Conservation (phyloP, 345 rosid genomes). For the Ceriops decandra region DNA sequence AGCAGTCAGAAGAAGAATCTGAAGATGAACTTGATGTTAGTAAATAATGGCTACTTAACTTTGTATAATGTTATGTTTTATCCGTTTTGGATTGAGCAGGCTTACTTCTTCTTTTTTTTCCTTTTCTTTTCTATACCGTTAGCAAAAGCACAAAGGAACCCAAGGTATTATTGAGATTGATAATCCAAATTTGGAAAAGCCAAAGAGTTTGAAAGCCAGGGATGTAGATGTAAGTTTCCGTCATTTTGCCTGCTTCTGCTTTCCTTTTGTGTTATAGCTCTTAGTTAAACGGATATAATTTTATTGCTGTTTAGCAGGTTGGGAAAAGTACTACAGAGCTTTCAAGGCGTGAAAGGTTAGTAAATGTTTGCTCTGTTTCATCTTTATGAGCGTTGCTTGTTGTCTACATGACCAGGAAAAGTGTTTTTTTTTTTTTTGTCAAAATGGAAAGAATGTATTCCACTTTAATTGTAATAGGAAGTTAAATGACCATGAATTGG, state of each 20-base stretch:
- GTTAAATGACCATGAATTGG: too few species aligned
- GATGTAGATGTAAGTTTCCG: conserved; percentile 59
- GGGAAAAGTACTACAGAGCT: conserved; percentile 72
- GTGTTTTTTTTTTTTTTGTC: too few species aligned
- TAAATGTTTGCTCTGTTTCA: conserved; percentile 6
- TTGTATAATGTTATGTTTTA: not conserved
- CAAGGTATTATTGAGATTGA: conserved; percentile 66
- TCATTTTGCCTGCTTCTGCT: not conserved
- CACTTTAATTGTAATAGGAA: too few species aligned
- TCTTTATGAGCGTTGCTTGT: not conserved
- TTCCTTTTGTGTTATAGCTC: not conserved
- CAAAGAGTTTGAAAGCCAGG: conserved; percentile 60
- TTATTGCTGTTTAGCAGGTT: conserved; percentile 23
- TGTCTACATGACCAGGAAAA: not conserved
- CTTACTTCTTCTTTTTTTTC: not conserved
- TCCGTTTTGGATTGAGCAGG: not conserved
- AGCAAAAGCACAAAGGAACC: conserved; percentile 69
- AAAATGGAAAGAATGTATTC: conserved; percentile 1
- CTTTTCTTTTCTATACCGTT: not conserved
- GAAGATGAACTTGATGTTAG: conserved; percentile 33
- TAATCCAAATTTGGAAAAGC: conserved; percentile 69
- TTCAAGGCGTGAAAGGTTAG: conserved; percentile 91
- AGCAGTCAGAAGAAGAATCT: conserved; percentile 10
- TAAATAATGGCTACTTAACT: conserved; percentile 4
- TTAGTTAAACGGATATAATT: not conserved